A percentile compares a stretch with the other conserved stretches of the same genome.
Evolutionary conservation across 768 basidiomycete species (phyloP).

Genomic region (Calocera viscosa): DNA sequence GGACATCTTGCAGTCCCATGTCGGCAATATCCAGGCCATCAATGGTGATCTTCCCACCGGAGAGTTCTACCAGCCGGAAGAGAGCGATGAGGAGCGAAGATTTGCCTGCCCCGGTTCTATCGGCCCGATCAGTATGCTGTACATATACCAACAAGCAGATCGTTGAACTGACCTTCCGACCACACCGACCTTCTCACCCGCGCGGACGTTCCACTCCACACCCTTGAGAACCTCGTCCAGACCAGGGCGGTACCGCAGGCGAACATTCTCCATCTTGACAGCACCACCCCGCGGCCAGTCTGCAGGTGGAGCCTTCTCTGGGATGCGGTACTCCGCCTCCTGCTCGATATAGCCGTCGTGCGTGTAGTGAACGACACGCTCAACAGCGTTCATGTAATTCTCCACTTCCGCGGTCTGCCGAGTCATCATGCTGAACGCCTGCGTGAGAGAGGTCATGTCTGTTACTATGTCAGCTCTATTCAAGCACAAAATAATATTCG

Average conservation of each 20-base stretch:
- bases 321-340: slow-evolving; percentile 53
- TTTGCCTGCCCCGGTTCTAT: slow-evolving; percentile 44
- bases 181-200: slow-evolving; percentile 66
- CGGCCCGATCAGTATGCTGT: not conserved
- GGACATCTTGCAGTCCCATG: slow-evolving; percentile 29
- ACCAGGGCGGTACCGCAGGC: slow-evolving; percentile 53
- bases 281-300: slow-evolving; percentile 54
- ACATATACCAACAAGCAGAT: not conserved
- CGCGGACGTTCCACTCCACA: slow-evolving; percentile 44
- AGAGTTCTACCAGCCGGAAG: slow-evolving; percentile 32
- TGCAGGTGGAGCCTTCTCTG: slow-evolving; percentile 39
- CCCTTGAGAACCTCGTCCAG: slow-evolving; percentile 61
- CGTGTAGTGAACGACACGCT: slow-evolving; percentile 50
- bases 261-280: slow-evolving; percentile 48
- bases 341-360: slow-evolving; percentile 40
- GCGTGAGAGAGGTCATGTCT: slow-evolving; percentile 37
- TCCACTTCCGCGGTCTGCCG: slow-evolving; percentile 55
- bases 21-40: slow-evolving; percentile 33
- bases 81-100: slow-evolving; percentile 35
- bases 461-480: not conserved
- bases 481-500: not conserved
- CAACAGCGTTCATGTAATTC: slow-evolving; percentile 58
- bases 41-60: slow-evolving; percentile 29
- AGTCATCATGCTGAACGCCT: slow-evolving; percentile 42
- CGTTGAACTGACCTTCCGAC: slow-evolving; percentile 39